Percentiles rank a stretch among this genome's conserved stretches.
These are phyloP conservation scores for Saururus chinensis DNA, from an alignment of 164 flowering plant species.

Conservation along the genomic window DNA sequence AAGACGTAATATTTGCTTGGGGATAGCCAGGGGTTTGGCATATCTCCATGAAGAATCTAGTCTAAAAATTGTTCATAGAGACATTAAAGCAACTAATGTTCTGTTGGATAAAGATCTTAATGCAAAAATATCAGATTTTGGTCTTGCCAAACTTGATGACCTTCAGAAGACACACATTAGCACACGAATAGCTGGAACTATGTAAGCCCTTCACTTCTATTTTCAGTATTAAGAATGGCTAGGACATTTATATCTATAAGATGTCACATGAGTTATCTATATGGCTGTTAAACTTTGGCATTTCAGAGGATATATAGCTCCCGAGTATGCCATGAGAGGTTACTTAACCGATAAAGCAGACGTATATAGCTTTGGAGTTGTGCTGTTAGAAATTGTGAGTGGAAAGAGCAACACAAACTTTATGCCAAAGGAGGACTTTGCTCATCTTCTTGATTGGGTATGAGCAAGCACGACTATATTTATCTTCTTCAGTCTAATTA, in stretches of 20 bases:
- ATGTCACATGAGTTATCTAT: not conserved
- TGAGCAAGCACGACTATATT: not conserved
- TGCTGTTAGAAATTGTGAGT: conserved; percentile 42
- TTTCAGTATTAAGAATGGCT: not conserved
- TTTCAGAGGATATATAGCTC: conserved; percentile 62
- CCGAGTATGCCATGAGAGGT: conserved; percentile 57
- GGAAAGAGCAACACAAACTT: conserved; percentile 32
- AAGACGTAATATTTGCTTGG: conserved; percentile 42
- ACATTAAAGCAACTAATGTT: conserved; percentile 34
- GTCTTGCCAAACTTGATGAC: conserved; percentile 39
- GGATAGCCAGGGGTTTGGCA: conserved; percentile 56
- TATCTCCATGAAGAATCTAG: conserved; percentile 68
- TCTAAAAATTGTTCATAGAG: conserved; percentile 44
- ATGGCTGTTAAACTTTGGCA: not conserved
- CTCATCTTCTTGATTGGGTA: conserved; percentile 53
- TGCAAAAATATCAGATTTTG: conserved; percentile 46
- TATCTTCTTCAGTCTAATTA: no score
- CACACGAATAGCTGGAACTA: conserved; percentile 44
- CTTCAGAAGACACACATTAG: conserved; percentile 35
- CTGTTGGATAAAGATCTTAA: conserved; percentile 29
- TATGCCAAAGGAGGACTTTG: conserved; percentile 16
- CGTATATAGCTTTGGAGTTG: conserved; percentile 57
- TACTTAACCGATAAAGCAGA: conserved; percentile 47
- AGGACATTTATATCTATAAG: not conserved
- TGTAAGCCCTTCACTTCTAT: conserved; percentile 14